These are phyloP conservation scores for Saitozyma sp. DNA, from an alignment of 768 basidiomycete species.

Conservation along the genomic window DNA sequence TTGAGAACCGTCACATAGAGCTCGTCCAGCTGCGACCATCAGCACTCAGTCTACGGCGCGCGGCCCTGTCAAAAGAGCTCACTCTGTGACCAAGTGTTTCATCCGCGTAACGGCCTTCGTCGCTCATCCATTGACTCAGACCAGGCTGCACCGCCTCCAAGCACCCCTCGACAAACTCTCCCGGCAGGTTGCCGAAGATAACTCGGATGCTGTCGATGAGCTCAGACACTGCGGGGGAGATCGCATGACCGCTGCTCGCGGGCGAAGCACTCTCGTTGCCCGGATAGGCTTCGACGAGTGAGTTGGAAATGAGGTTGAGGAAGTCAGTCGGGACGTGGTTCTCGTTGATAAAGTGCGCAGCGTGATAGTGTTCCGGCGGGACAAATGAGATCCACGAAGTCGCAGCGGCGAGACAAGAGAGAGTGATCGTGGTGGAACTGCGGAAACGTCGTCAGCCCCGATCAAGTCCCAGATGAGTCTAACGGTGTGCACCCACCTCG, in stretches of 20 bases:
- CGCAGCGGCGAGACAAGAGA: constrained; percentile 36
- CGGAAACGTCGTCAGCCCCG: background rate
- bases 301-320: constrained; percentile 24
- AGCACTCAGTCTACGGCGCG: background rate
- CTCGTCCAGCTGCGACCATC: constrained; percentile 25
- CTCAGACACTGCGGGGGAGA: constrained; percentile 28
- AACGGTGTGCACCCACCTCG: constrained; percentile 15
- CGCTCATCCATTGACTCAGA: constrained; percentile 27
- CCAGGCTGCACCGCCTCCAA: constrained; percentile 14
- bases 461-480: too few relatives aligned
- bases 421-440: constrained; percentile 36
- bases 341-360: constrained; percentile 29
- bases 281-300: constrained; percentile 33
- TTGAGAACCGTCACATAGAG: constrained; percentile 30
- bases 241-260: background rate
- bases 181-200: constrained; percentile 14
- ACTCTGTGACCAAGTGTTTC: constrained; percentile 5
- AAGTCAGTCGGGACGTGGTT: constrained; percentile 36
- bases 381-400: constrained; percentile 25
- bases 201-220: constrained; percentile 14
- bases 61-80: background rate
- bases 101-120: constrained; percentile 10
- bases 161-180: constrained; percentile 16
- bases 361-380: constrained; percentile 13
- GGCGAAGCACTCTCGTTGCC: constrained; percentile 3